phyloP scores from a whole-genome alignment of 768 basidiomycete genomes.

The Tylopilus felleus region DNA sequence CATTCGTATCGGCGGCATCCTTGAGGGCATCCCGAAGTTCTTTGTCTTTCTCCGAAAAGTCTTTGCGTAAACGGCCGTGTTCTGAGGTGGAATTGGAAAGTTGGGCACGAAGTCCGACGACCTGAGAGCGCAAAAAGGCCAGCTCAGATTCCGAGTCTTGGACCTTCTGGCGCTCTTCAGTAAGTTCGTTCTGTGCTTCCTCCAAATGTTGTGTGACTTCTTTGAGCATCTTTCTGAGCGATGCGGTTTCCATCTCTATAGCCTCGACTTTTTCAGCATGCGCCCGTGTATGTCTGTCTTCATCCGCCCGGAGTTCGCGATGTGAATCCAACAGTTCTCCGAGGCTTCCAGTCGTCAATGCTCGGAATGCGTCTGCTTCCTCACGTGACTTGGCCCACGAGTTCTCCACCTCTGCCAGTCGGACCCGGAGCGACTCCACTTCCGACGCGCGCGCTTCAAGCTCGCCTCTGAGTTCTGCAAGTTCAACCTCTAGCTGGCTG shows the following conservation, averaged over 20 bases:
- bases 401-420: slow-evolving; percentile 80
- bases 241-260: slow-evolving; percentile 72
- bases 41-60: slow-evolving; percentile 61
- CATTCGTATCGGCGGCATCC: slow-evolving; percentile 62
- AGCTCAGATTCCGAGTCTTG: slow-evolving; percentile 66
- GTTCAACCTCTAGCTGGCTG: slow-evolving; percentile 65
- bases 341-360: slow-evolving; percentile 79
- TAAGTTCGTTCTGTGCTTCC: slow-evolving; percentile 60
- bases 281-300: slow-evolving; percentile 69
- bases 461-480: slow-evolving; percentile 77
- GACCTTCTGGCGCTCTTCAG: slow-evolving; percentile 62
- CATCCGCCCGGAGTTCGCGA: slow-evolving; percentile 78
- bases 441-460: slow-evolving; percentile 74
- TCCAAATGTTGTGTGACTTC: slow-evolving; percentile 72
- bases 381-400: slow-evolving; percentile 90
- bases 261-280: slow-evolving; percentile 82
- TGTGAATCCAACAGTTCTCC: slow-evolving; percentile 88
- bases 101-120: slow-evolving; percentile 70
- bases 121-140: slow-evolving; percentile 64
- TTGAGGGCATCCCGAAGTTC: slow-evolving; percentile 61
- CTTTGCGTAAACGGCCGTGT: slow-evolving; percentile 64
- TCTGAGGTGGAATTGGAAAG: slow-evolving; percentile 67
- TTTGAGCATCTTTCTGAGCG: slow-evolving; percentile 75
- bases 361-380: slow-evolving; percentile 88
- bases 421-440: slow-evolving; percentile 60